A percentile compares a stretch with the other conserved stretches of the same genome.
Evolutionary conservation across 192 early-diverging fungal genomes (phyloP).

Genomic region (Thamnidium elegans): DNA sequence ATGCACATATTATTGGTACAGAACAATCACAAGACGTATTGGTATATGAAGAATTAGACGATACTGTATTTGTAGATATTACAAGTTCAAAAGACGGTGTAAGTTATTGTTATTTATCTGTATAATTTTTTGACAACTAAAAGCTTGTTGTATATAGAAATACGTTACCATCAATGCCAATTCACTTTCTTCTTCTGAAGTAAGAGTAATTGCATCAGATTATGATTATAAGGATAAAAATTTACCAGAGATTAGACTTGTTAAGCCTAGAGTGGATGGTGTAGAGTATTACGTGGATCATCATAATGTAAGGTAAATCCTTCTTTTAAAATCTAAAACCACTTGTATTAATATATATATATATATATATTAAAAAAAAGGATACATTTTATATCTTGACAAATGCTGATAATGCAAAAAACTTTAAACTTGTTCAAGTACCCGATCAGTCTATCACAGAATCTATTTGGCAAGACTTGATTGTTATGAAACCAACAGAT

Average conservation of each 20-base stretch:
- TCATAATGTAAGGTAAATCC: slow-evolving; percentile 46
- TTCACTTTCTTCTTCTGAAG: slow-evolving; percentile 68
- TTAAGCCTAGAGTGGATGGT: slow-evolving; percentile 53
- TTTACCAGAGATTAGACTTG: slow-evolving; percentile 40
- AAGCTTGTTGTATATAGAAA: slow-evolving; percentile 11
- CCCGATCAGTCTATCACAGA: slow-evolving; percentile 36
- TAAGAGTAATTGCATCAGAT: slow-evolving; percentile 51
- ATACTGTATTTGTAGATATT: slow-evolving; percentile 74
- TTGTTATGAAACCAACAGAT: slow-evolving; percentile 55
- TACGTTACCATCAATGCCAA: slow-evolving; percentile 70
- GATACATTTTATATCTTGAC: slow-evolving; percentile 52
- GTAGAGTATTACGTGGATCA: slow-evolving; percentile 80
- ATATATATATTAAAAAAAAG: slow-evolving; percentile 1
- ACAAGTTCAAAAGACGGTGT: slow-evolving; percentile 69
- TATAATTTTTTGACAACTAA: background rate
- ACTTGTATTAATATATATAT: background rate
- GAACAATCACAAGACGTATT: slow-evolving; percentile 47
- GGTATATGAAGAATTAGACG: slow-evolving; percentile 61
- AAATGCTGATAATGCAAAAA: slow-evolving; percentile 47
- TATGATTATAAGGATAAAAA: slow-evolving; percentile 37
- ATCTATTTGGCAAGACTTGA: slow-evolving; percentile 56
- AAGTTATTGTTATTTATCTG: background rate
- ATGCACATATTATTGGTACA: slow-evolving; percentile 51
- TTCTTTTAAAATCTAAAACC: too few relatives aligned
- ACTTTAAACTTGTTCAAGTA: slow-evolving; percentile 62